Conservation (phyloP, 2,329 filamentous ascomycete genomes). For the Saccharata proteae region DNA sequence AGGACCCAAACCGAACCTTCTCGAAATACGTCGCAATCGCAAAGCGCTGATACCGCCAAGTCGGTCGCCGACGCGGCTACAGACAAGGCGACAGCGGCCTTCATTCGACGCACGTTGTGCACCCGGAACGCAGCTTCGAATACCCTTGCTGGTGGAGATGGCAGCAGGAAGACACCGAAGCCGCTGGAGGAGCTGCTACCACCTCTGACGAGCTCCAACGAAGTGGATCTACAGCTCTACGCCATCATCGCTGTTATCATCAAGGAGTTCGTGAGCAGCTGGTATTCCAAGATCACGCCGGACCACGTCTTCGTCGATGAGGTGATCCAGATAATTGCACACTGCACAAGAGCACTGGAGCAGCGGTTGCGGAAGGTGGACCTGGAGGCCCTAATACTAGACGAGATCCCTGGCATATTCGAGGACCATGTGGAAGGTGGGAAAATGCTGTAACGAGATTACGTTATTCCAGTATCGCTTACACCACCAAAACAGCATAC, state of each 20-base stretch:
- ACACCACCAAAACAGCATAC: constrained; percentile 46
- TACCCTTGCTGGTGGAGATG: constrained; percentile 37
- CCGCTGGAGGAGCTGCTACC: constrained; percentile 75
- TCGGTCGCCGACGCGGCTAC: constrained; percentile 29
- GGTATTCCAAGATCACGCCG: constrained; percentile 87
- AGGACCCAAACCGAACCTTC: no score
- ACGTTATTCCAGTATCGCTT: constrained; percentile 8
- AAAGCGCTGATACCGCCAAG: constrained; percentile 14
- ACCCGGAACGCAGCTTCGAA: constrained; percentile 41
- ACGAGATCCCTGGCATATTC: constrained; percentile 75
- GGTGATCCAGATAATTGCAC: constrained; percentile 79
- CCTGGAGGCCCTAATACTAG: constrained; percentile 67
- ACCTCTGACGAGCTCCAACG: constrained; percentile 85
- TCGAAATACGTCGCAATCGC: no score
- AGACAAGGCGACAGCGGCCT: constrained; percentile 64
- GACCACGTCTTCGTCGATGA: constrained; percentile 83
- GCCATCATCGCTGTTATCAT: constrained; percentile 82
- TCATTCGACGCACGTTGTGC: constrained; percentile 77
- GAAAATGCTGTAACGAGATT: constrained; percentile 16
- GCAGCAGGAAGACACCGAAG: constrained; percentile 49
- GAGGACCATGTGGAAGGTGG: constrained; percentile 70
- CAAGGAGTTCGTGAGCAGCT: constrained; percentile 79
- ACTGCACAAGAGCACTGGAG: constrained; percentile 79
- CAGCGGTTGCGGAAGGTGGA: constrained; percentile 74
- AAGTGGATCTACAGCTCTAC: constrained; percentile 86